These are phyloP conservation scores for Penicillium desertorum DNA, from an alignment of 495 filamentous ascomycete genomes.

Conservation along the genomic window DNA sequence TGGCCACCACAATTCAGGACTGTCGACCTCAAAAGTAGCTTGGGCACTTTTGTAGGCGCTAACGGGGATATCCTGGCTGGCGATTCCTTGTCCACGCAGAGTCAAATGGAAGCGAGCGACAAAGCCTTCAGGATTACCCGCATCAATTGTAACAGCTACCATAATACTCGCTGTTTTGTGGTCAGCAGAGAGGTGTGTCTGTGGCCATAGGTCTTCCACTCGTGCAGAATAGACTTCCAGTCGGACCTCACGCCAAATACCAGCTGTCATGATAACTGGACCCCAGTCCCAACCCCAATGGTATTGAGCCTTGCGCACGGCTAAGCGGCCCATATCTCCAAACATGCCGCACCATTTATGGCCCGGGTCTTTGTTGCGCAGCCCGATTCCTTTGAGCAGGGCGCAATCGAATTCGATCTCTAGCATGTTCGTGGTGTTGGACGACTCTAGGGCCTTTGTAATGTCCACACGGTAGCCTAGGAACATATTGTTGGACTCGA, in stretches of 20 bases:
- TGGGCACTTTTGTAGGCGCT: slow-evolving; percentile 44
- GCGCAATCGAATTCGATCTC: slow-evolving; percentile 58
- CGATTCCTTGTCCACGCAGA: slow-evolving; percentile 53
- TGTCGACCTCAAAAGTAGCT: slow-evolving; percentile 55
- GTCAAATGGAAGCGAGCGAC: neutral
- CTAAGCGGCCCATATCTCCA: slow-evolving; percentile 70
- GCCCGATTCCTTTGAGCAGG: slow-evolving; percentile 45
- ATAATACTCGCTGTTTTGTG: slow-evolving; percentile 27
- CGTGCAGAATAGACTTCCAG: neutral
- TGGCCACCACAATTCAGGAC: slow-evolving; percentile 79
- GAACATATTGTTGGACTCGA: slow-evolving; percentile 85
- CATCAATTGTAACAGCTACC: neutral
- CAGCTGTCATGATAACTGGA: neutral
- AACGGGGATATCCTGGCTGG: slow-evolving; percentile 50
- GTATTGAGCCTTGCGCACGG: slow-evolving; percentile 81
- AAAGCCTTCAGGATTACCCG: neutral
- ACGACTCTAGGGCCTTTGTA: slow-evolving; percentile 45
- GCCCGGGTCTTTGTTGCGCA: slow-evolving; percentile 44
- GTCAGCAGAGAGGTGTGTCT: slow-evolving; percentile 16
- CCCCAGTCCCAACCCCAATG: slow-evolving; percentile 98
- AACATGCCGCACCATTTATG: slow-evolving; percentile 59
- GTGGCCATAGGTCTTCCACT: neutral
- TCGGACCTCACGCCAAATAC: slow-evolving; percentile 36
- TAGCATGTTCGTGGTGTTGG: slow-evolving; percentile 44
- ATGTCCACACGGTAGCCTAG: slow-evolving; percentile 72